phyloP scores from a whole-genome alignment of 2,329 filamentous ascomycete genomes.

The Paecilomyces formosus region DNA sequence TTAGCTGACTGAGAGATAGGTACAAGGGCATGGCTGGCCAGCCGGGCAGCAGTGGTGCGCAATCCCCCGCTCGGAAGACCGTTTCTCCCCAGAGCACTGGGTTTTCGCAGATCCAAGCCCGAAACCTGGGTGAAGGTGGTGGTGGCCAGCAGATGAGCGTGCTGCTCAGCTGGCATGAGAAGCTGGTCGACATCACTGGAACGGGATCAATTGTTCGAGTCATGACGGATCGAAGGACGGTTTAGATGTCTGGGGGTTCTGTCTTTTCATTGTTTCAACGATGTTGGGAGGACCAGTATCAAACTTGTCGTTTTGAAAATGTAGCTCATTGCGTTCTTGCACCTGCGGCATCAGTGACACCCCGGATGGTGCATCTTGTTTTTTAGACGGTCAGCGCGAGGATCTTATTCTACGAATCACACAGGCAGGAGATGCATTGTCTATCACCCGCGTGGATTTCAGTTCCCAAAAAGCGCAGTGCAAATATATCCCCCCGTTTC shows the following conservation, averaged over 20 bases:
- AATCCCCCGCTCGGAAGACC: conserved; percentile 45
- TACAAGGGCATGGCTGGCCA: conserved; percentile 78
- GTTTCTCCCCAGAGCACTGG: conserved; percentile 72
- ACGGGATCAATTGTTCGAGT: conserved; percentile 86
- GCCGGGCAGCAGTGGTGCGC: conserved; percentile 30
- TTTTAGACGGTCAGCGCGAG: not conserved
- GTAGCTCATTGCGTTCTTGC: not conserved
- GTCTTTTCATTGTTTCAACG: not conserved
- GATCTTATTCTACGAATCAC: conserved; percentile 9
- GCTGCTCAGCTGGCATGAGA: conserved; percentile 96
- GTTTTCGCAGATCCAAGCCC: conserved; percentile 69
- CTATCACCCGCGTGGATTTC: not conserved
- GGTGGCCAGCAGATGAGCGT: conserved; percentile 92
- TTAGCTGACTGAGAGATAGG: conserved; percentile 38
- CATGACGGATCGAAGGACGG: conserved; percentile 93
- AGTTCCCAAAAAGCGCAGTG: not conserved
- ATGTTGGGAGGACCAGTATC: not conserved
- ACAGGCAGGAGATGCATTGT: not conserved
- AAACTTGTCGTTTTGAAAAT: conserved; percentile 1
- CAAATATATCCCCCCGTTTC: conserved; percentile 6
- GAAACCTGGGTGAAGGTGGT: conserved; percentile 55
- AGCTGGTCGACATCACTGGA: conserved; percentile 89
- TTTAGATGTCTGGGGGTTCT: conserved; percentile 43
- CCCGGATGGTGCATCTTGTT: conserved; percentile 2
- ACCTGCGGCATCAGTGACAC: not conserved